Conservation (phyloP, 2,329 filamentous ascomycete genomes). For the Pezicula rhizophila region DNA sequence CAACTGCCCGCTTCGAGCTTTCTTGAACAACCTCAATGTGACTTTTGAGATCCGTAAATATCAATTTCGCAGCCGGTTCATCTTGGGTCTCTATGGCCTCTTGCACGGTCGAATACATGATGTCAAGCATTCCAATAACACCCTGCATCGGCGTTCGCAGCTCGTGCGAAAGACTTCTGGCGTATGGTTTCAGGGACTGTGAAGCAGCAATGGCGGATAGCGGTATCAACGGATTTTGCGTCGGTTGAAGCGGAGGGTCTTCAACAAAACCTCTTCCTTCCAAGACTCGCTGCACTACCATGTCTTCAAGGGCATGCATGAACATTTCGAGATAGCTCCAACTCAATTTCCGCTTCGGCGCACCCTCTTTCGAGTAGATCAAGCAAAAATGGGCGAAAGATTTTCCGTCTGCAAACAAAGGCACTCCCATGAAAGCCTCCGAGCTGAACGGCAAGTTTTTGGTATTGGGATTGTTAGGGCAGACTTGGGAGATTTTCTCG, state of each 20-base stretch:
- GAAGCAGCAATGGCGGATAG: constrained; percentile 50
- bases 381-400: constrained; percentile 67
- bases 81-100: constrained; percentile 53
- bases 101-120: constrained; percentile 68
- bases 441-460: constrained; percentile 45
- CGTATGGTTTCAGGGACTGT: constrained; percentile 65
- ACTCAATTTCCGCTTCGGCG: constrained; percentile 46
- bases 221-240: constrained; percentile 39
- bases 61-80: constrained; percentile 41
- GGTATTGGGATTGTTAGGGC: constrained; percentile 52
- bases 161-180: constrained; percentile 67
- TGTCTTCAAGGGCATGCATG: constrained; percentile 61
- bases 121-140: constrained; percentile 69
- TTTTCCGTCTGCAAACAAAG: constrained; percentile 58
- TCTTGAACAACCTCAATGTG: constrained; percentile 71
- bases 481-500: constrained; percentile 51
- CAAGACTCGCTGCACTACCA: constrained; percentile 52
- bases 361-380: constrained; percentile 62
- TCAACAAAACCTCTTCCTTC: constrained; percentile 42
- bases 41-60: constrained; percentile 58
- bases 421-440: constrained; percentile 62
- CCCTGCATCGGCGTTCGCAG: constrained; percentile 70
- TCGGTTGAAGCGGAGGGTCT: constrained; percentile 20
- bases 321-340: constrained; percentile 66
- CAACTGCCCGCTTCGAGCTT: constrained; percentile 64